These are phyloP conservation scores for Nicotiana benthamiana DNA, from an alignment of 257 asterid species.

Conservation along the genomic window DNA sequence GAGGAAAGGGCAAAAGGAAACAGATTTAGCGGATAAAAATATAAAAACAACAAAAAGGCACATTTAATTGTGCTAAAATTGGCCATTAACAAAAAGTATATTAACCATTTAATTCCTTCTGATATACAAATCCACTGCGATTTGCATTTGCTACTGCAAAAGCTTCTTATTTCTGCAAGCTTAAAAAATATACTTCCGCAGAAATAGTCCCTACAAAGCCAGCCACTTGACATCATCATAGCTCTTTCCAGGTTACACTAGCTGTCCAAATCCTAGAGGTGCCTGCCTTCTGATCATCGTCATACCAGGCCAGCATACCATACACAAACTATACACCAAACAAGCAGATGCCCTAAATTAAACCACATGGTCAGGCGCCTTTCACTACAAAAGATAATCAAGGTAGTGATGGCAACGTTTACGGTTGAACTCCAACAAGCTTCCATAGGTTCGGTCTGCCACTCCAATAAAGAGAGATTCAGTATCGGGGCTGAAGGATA, in stretches of 20 bases:
- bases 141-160: constrained; percentile 17
- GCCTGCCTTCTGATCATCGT: not conserved
- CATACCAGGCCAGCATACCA: not conserved
- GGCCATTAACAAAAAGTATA: not conserved
- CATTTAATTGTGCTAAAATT: not conserved
- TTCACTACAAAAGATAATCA: constrained; percentile 27
- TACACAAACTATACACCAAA: not conserved
- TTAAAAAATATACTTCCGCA: not conserved
- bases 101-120: not conserved
- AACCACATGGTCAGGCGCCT: not conserved
- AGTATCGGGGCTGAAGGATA: constrained; percentile 63
- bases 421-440: constrained; percentile 60
- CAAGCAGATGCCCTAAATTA: not conserved
- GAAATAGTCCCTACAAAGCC: not conserved
- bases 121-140: not conserved
- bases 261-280: not conserved
- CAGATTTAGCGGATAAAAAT: not conserved
- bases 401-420: constrained; percentile 31
- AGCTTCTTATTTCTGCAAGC: not conserved
- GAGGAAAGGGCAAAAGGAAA: not conserved
- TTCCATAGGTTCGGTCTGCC: constrained; percentile 65
- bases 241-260: not conserved
- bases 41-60: not conserved
- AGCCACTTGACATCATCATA: not conserved
- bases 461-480: constrained; percentile 69